Conservation (phyloP, 1,284 basidiomycete species). For the Sporisorium scitamineum region DNA sequence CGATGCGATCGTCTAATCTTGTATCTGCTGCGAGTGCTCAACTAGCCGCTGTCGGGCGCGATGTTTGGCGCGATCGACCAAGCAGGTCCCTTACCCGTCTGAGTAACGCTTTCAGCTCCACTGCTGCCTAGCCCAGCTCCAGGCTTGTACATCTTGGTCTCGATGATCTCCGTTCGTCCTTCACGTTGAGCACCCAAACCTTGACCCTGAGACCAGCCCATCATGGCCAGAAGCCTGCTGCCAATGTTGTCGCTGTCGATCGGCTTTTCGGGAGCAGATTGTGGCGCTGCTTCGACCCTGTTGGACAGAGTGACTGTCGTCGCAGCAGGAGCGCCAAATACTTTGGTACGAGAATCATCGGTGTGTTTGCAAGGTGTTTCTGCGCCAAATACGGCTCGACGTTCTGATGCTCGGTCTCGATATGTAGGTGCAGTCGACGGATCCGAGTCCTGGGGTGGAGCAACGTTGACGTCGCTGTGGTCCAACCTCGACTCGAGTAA, state of each 20-base stretch:
- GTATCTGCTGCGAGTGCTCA: constrained; percentile 12
- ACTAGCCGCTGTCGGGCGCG: constrained; percentile 29
- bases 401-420: constrained; percentile 49
- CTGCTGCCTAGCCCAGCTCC: constrained; percentile 45
- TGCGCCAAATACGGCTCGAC: constrained; percentile 51
- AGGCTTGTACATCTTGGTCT: constrained; percentile 48
- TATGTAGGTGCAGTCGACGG: constrained; percentile 10
- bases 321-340: constrained; percentile 25
- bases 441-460: not conserved
- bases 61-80: constrained; percentile 26
- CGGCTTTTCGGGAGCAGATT: constrained; percentile 39
- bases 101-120: not conserved
- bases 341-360: not conserved
- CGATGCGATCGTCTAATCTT: not conserved
- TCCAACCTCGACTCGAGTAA: constrained; percentile 16
- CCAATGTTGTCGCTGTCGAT: constrained; percentile 46
- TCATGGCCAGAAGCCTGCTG: constrained; percentile 45
- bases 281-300: not conserved
- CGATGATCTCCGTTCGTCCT: constrained; percentile 36
- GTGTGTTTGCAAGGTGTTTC: constrained; percentile 12
- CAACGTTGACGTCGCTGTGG: not conserved
- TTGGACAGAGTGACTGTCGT: not conserved
- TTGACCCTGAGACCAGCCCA: constrained; percentile 51
- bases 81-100: not conserved
- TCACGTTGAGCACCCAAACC: constrained; percentile 31